phyloP scores from a whole-genome alignment of 176 grass and related monocot species.

The Ensete ventricosum region DNA sequence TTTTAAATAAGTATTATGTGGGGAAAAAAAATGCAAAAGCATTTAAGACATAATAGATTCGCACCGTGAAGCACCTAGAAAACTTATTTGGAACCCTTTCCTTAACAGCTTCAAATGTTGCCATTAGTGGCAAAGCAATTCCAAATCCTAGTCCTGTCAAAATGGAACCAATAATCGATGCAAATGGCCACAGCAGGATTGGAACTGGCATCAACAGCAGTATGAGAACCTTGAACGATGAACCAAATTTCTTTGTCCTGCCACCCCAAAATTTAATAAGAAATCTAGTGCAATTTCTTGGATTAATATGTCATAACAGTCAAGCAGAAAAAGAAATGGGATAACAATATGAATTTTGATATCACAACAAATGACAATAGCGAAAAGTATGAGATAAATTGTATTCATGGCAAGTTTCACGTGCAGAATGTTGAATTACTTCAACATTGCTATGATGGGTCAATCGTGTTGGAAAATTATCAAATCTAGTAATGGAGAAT shows the following conservation, averaged over 20 bases:
- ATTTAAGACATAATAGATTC: neutral
- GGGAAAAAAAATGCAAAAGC: neutral
- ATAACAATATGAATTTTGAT: neutral
- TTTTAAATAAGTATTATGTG: neutral
- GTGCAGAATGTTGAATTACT: neutral
- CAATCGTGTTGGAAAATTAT: neutral
- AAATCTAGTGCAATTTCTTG: neutral
- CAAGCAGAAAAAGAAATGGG: neutral
- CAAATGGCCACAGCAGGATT: conserved; percentile 9
- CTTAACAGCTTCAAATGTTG: conserved; percentile 13
- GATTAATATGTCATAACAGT: neutral
- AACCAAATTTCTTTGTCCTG: conserved; percentile 22
- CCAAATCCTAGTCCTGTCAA: conserved; percentile 16
- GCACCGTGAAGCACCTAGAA: conserved; percentile 10
- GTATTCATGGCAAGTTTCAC: neutral
- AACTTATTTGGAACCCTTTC: conserved; percentile 13
- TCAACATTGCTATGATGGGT: neutral
- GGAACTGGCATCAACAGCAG: conserved; percentile 9
- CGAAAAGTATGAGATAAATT: no score
- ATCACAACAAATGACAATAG: no score
- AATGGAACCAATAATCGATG: neutral
- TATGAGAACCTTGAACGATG: conserved; percentile 12
- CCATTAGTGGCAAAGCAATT: conserved; percentile 10
- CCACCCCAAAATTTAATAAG: neutral
- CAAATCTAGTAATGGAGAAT: neutral